Evolutionary conservation across 805 yeast species (phyloP).

Genomic region (Metschnikowia anglica): DNA sequence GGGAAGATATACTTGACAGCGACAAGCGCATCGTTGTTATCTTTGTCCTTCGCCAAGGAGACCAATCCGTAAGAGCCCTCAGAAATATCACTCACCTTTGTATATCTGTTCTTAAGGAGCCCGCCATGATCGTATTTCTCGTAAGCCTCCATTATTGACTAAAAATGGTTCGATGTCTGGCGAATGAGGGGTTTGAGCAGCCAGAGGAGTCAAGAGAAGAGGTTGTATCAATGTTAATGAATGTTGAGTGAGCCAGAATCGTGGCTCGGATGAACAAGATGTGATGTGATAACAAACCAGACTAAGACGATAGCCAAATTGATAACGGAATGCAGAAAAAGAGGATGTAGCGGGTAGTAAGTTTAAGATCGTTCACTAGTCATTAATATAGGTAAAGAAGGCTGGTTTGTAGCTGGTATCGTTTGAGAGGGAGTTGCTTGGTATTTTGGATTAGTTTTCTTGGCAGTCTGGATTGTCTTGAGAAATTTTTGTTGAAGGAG

Average conservation of each 20-base stretch:
- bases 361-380: constrained; percentile 10
- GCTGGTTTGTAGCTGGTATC: neutral
- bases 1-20: constrained; percentile 86
- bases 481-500: neutral
- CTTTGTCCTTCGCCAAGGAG: constrained; percentile 75
- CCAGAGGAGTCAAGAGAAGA: neutral
- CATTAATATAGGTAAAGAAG: constrained; percentile 7
- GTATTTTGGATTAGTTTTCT: neutral
- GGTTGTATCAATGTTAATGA: neutral
- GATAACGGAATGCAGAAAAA: constrained; percentile 4
- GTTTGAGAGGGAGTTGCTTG: neutral
- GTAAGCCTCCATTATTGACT: constrained; percentile 37
- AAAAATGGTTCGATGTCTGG: neutral
- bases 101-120: constrained; percentile 61
- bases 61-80: constrained; percentile 95
- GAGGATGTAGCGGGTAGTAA: constrained; percentile 1
- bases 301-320: neutral
- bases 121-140: constrained; percentile 39
- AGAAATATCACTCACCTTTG: constrained; percentile 70
- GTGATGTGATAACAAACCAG: neutral
- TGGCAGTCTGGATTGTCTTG: neutral
- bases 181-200: neutral
- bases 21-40: constrained; percentile 48
- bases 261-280: neutral
- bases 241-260: neutral